phyloP scores from a whole-genome alignment of 805 yeast genomes.

The Candida peoriensis region DNA sequence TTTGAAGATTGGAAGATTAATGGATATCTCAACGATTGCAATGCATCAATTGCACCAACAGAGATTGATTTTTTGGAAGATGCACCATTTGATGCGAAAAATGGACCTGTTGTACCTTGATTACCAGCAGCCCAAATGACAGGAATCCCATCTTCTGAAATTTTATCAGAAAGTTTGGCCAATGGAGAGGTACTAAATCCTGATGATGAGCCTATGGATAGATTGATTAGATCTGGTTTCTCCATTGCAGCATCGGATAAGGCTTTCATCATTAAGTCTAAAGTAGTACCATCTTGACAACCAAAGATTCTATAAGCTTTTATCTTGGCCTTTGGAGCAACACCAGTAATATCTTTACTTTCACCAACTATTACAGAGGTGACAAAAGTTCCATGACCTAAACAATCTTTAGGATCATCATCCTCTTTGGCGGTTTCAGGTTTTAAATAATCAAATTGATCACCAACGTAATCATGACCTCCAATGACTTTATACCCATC shows the following conservation, averaged over 20 bases:
- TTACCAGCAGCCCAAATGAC: conserved; percentile 16
- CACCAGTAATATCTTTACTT: conserved; percentile 7
- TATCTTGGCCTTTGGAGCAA: conserved; percentile 14
- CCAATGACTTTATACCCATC: conserved; percentile 8
- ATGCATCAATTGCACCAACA: conserved; percentile 11
- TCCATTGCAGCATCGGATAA: conserved; percentile 13
- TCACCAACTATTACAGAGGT: conserved; percentile 13
- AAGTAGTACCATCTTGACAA: conserved; percentile 7
- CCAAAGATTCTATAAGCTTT: conserved; percentile 13
- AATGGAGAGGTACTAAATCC: conserved; percentile 12
- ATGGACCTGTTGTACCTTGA: conserved; percentile 10
- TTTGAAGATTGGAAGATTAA: conserved; percentile 7
- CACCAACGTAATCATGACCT: conserved; percentile 11
- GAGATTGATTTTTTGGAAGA: conserved; percentile 10
- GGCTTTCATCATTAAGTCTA: conserved; percentile 14
- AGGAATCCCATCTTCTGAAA: conserved; percentile 9
- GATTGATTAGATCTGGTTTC: conserved; percentile 8
- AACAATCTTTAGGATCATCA: conserved; percentile 16
- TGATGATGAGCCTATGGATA: conserved; percentile 12
- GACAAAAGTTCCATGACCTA: conserved; percentile 17
- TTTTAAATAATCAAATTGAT: conserved; percentile 5
- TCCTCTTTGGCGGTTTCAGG: too few relatives aligned
- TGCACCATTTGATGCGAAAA: conserved; percentile 12
- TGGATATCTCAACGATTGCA: conserved; percentile 6
- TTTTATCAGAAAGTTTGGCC: conserved; percentile 9